Base-by-base conservation (phyloP, 163 green algal species). In the Scenedesmus sp. region DNA sequence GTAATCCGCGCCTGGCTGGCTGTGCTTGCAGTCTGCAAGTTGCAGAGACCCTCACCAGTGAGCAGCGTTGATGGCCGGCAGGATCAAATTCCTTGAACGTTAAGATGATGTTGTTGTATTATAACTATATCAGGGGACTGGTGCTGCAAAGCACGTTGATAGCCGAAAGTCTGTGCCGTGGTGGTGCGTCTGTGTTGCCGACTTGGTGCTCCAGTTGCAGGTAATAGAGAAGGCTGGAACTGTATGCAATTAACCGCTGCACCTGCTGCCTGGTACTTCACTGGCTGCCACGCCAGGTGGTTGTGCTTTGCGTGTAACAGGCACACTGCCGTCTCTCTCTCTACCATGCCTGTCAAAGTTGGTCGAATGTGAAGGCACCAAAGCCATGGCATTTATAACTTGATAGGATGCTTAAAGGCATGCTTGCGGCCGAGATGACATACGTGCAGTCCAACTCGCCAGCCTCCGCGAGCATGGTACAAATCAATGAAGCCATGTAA, bases 121-220 rank as follows among this genome's bases (percentile, higher is more conserved):
- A 20, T 40, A 40, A 76, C 30, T 33, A 40, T 35, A 76, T 37
- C 18, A 40, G 12, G 30, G 65, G 30, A 40, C 65, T 76, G 65
- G 2, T 76, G 65, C 30, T 76, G 30, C 7, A 40, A 16, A 76
- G 59, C 65, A 22, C 30, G 30, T 20, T 40, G 30, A 40, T 37
- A 76, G 65, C 65, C 65, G 65, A 76, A 76, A 76, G 30, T 72
- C 59, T 76, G 65, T 76, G 65, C 65, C 30, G 65, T 76, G 65
- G 65, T 40, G 40, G 65, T 76, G 65, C 65, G 65, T n/a, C 65
- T 76, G 30, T 37, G 1, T 76, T 40, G 30, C 65, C 2, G 65
- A 18, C 9, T 76, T 1, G 30, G 12, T 76, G 65, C 65, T 76
- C 30, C 20, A 20, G 30, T 35, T 35, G 65, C 65, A 76, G 3